Conservation (phyloP, 108 stramenopile species). For the Nitzschia palea region DNA sequence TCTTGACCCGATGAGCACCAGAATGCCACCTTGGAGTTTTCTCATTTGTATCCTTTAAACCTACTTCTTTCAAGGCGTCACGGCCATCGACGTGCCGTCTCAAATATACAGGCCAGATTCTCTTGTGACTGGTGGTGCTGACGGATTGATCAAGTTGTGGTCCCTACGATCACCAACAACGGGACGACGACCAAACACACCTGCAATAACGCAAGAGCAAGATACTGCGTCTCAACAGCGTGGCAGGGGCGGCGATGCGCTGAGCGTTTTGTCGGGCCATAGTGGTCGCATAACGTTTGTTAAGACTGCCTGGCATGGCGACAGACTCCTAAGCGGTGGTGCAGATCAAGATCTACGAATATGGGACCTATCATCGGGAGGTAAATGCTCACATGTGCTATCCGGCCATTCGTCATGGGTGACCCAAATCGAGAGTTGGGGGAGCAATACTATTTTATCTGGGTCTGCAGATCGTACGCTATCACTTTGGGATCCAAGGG, state of each 20-base stretch:
- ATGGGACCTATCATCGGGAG: slow-evolving; percentile 71
- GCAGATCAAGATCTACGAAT: slow-evolving; percentile 77
- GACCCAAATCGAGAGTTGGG: slow-evolving; percentile 81
- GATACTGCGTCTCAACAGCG: background rate
- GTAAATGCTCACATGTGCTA: slow-evolving; percentile 60
- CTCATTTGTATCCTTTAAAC: too few species aligned
- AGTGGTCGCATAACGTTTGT: slow-evolving; percentile 73
- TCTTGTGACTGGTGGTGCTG: slow-evolving; percentile 81
- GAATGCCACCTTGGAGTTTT: too few species aligned
- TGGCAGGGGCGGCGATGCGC: slow-evolving; percentile 61
- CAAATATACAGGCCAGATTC: slow-evolving; percentile 82
- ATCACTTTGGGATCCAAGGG: slow-evolving; percentile 82
- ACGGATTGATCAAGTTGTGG: slow-evolving; percentile 89
- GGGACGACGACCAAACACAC: slow-evolving; percentile 2
- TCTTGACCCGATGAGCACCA: too few species aligned
- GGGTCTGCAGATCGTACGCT: slow-evolving; percentile 83
- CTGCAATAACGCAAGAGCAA: slow-evolving; percentile 3
- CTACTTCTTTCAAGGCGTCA: too few species aligned
- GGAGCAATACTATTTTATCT: slow-evolving; percentile 81
- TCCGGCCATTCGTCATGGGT: slow-evolving; percentile 83
- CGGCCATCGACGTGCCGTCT: slow-evolving; percentile 82
- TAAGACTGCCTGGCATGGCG: slow-evolving; percentile 88
- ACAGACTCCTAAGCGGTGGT: slow-evolving; percentile 78
- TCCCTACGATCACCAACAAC: slow-evolving; percentile 53
- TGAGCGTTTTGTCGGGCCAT: slow-evolving; percentile 74